Evolutionary conservation across 495 filamentous ascomycete species (phyloP), one percentile per base, ranked within the genome.

Genomic region (Daldinia loculata): DNA sequence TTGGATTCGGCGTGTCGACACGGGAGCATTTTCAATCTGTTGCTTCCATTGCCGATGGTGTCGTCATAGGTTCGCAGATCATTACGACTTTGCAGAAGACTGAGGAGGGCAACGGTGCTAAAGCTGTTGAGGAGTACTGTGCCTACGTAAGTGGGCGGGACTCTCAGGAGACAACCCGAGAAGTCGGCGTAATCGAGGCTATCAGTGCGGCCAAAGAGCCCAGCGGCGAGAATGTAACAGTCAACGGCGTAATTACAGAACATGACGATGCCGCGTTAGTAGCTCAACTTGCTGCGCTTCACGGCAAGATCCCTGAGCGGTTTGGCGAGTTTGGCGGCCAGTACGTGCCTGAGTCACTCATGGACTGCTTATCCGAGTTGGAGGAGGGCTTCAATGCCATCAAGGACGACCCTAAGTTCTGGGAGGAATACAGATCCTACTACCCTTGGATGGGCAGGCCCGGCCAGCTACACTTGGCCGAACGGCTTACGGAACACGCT

Each of bases 321-420:
- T 99, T 99, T 74, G 95, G 95, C 63, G 92, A 97, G 79, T 99
- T 97, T 70, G 95, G 95, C 72, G 95, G 95, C n/a, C 95, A 98
- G 79, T 99, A 98, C 74, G 95, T 99, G 0, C 96, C 95, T 1
- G 95, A 99, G 80, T 94, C 94, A 6, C 86, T 99, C 30, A 98
- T 98, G 94, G 94, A 97, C 80, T 98, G 95, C 76, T 83, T 99
- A 69, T 88, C 89, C 0, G 89, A 99, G 81, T 88, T 99, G 14
- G 94, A 98, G 78, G 83, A 84, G 9, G 95, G 95, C n/a, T 99
- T 99, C 83, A 88, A 96, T 66, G 80, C 89, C 51, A 92, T 93
- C 45, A 89, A 89, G 71, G 88, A 94, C 56, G 95, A 98, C 76
- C 91, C 93, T 6, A 84, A 86, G 29, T 99, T 98, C 85, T 99